Evolutionary conservation across 1,284 basidiomycete genomes (phyloP).

Genomic region (Apiotrichum mycotoxinovorans): DNA sequence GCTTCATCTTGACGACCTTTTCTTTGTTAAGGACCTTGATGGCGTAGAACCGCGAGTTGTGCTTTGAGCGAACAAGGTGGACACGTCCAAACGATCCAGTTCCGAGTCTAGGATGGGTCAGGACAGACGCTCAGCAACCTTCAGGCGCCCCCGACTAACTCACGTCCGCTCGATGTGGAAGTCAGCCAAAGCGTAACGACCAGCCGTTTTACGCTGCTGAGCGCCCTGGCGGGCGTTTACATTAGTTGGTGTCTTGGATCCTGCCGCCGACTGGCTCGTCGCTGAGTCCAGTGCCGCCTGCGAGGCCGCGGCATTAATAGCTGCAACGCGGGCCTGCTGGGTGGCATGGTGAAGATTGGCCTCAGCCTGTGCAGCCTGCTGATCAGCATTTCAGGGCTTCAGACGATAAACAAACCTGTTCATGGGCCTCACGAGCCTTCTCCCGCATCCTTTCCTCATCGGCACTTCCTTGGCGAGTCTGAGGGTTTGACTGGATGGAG

Average conservation of each 20-base stretch:
- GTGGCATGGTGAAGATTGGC: constrained; percentile 48
- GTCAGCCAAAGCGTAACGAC: constrained; percentile 53
- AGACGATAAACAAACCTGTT: constrained; percentile 36
- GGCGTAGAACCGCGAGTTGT: constrained; percentile 89
- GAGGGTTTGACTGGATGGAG: constrained; percentile 20
- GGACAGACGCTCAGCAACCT: neutral
- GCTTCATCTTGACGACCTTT: constrained; percentile 91
- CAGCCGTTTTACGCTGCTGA: constrained; percentile 52
- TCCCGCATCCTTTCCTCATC: constrained; percentile 47
- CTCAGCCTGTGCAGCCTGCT: constrained; percentile 47
- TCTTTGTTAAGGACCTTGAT: constrained; percentile 93
- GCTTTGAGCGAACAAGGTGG: constrained; percentile 85
- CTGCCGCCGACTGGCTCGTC: constrained; percentile 14
- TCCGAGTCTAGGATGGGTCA: constrained; percentile 57
- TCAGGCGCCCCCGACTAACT: constrained; percentile 7
- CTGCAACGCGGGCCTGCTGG: constrained; percentile 50
- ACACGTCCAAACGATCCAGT: constrained; percentile 94
- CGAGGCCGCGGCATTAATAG: constrained; percentile 49
- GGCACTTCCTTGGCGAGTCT: constrained; percentile 25
- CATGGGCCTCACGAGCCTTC: constrained; percentile 48
- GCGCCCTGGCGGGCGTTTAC: constrained; percentile 17
- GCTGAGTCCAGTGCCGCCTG: constrained; percentile 46
- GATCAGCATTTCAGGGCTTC: neutral
- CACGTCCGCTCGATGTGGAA: constrained; percentile 54
- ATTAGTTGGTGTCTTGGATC: constrained; percentile 23